A percentile compares a stretch with the other conserved stretches of the same genome.
Conservation (phyloP, 2,329 filamentous ascomycete species). For the Alternaria infectoria region DNA sequence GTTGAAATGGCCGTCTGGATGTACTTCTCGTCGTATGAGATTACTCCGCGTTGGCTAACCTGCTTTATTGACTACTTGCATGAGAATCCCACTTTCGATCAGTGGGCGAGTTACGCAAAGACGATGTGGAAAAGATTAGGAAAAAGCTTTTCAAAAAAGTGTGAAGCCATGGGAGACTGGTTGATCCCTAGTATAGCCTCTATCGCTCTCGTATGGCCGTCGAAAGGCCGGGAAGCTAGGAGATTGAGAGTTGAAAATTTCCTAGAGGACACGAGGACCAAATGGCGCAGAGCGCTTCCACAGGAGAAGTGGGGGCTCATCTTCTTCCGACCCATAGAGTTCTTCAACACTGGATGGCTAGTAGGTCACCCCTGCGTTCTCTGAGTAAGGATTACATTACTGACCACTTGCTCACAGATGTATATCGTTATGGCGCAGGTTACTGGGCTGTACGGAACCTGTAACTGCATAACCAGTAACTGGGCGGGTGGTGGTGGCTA, state of each 20-base stretch:
- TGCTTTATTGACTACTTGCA: no score
- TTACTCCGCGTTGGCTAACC: slow-evolving; percentile 18
- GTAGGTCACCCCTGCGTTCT: slow-evolving; percentile 5
- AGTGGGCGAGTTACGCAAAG: slow-evolving; percentile 13
- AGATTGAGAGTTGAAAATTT: slow-evolving; percentile 1
- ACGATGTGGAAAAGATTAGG: slow-evolving; percentile 16
- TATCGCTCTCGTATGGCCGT: slow-evolving; percentile 7
- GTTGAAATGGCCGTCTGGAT: slow-evolving; percentile 50
- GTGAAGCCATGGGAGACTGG: slow-evolving; percentile 8
- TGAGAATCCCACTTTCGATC: slow-evolving; percentile 1
- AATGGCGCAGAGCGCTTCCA: no score
- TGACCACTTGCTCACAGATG: background rate
- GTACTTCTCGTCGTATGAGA: slow-evolving; percentile 23
- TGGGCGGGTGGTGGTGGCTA: slow-evolving; percentile 52
- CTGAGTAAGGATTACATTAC: background rate
- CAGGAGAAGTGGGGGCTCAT: slow-evolving; percentile 33
- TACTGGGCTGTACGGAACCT: slow-evolving; percentile 51
- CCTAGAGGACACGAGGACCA: slow-evolving; percentile 2
- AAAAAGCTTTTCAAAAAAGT: slow-evolving; percentile 3
- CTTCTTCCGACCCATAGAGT: slow-evolving; percentile 42
- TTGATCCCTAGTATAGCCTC: slow-evolving; percentile 11
- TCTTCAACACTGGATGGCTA: slow-evolving; percentile 48
- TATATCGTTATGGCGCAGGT: slow-evolving; percentile 48
- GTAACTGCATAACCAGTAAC: slow-evolving; percentile 49
- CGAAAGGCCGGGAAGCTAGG: slow-evolving; percentile 1